A percentile compares a stretch with the other conserved stretches of the same genome.
Evolutionary conservation across 2,329 filamentous ascomycete genomes (phyloP).

Genomic region (Arthrobotrys conoides): DNA sequence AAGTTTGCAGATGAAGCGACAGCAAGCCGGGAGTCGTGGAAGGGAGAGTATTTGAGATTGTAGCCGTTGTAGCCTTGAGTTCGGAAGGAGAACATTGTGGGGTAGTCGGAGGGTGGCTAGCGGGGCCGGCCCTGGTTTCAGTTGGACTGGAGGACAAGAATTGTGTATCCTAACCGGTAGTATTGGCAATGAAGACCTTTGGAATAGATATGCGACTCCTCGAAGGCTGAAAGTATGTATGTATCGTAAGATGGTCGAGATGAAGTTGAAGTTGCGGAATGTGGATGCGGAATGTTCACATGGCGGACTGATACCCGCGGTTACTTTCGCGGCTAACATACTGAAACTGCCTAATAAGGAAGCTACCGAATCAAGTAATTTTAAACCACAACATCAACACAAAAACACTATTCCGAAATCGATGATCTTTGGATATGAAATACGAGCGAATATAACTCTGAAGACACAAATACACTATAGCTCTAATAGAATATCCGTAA

Average conservation of each 20-base stretch:
- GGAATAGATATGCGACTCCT: neutral
- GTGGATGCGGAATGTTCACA: conserved; percentile 15
- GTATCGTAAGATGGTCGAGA: neutral
- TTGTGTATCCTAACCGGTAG: neutral
- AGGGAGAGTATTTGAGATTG: conserved; percentile 97
- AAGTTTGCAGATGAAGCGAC: conserved; percentile 94
- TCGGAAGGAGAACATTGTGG: conserved; percentile 87
- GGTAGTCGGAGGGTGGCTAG: conserved; percentile 12
- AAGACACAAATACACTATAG: neutral
- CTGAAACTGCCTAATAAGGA: neutral
- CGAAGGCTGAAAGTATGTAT: neutral
- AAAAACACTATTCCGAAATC: neutral
- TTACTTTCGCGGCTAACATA: conserved; percentile 13
- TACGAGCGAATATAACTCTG: neutral
- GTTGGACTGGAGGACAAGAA: neutral
- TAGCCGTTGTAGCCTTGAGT: conserved; percentile 96
- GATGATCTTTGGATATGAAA: neutral
- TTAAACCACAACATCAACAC: conserved; percentile 8
- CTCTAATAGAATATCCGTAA: neutral
- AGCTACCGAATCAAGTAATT: conserved; percentile 5
- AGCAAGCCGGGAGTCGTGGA: conserved; percentile 94
- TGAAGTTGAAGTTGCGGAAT: conserved; percentile 11
- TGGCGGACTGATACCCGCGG: conserved; percentile 24
- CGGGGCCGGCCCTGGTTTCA: neutral
- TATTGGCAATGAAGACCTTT: neutral